Percentiles rank a stretch among this genome's conserved stretches.
These are phyloP conservation scores for Xylariaceae sp. DNA, from an alignment of 2,329 filamentous ascomycete species.

Conservation along the genomic window DNA sequence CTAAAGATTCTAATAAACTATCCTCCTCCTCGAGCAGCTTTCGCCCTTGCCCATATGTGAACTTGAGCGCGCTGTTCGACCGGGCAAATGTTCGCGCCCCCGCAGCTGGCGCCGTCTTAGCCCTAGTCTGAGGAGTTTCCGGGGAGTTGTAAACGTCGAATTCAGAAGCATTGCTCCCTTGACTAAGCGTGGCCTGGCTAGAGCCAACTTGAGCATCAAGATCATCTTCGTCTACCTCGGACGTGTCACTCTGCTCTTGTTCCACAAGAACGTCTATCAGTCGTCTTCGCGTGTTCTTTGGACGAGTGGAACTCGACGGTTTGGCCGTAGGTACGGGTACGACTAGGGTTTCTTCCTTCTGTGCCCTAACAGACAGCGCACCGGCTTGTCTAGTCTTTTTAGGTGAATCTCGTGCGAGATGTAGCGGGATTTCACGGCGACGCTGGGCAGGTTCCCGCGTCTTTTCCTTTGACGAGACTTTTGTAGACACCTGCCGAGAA, in stretches of 20 bases:
- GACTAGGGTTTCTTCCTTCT: conserved; percentile 14
- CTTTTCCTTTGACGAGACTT: conserved; percentile 3
- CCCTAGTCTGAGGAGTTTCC: conserved; percentile 25
- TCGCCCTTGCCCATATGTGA: conserved; percentile 31
- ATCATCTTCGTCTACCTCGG: conserved; percentile 17
- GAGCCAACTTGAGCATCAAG: conserved; percentile 16
- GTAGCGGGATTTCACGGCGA: conserved; percentile 29
- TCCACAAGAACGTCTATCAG: conserved; percentile 31
- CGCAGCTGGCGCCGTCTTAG: conserved; percentile 18
- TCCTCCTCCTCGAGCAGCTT: conserved; percentile 32
- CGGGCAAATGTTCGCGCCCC: conserved; percentile 28
- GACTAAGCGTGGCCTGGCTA: conserved; percentile 20
- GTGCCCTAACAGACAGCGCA: not conserved
- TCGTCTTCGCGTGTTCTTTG: conserved; percentile 27
- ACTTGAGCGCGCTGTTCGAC: conserved; percentile 31
- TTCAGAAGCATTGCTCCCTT: conserved; percentile 21
- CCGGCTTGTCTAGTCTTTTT: conserved; percentile 15
- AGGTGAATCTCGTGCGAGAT: conserved; percentile 22
- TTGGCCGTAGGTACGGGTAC: conserved; percentile 5
- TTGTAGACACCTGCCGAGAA: conserved; percentile 6
- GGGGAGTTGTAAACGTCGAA: conserved; percentile 22
- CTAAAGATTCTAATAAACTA: conserved; percentile 28
- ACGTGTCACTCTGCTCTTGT: conserved; percentile 24
- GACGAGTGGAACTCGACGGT: conserved; percentile 6
- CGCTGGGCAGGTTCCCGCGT: conserved; percentile 8